Percentiles rank a stretch among this genome's conserved stretches.
Evolutionary conservation across 1,284 basidiomycete species (phyloP).

Genomic region (Tremellales sp.): DNA sequence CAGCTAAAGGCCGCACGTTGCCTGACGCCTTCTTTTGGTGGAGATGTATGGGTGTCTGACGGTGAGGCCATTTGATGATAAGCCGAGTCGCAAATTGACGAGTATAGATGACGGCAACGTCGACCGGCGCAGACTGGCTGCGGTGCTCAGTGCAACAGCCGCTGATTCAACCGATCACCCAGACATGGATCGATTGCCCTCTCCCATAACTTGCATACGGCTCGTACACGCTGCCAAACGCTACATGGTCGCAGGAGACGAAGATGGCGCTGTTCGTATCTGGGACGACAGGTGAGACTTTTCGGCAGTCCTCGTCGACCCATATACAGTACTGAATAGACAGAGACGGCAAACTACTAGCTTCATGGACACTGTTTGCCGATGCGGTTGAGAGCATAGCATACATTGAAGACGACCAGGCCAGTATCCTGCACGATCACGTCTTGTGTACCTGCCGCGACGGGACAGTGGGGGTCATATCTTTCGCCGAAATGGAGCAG

Average conservation of each 20-base stretch:
- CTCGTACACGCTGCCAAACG: constrained; percentile 8
- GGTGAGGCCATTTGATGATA: too few species aligned
- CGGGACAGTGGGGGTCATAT: constrained; percentile 75
- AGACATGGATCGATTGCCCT: constrained; percentile 30
- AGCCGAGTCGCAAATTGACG: too few species aligned
- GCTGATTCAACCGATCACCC: too few species aligned
- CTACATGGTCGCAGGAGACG: constrained; percentile 40
- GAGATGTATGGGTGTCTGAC: too few species aligned
- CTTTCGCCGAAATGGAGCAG: constrained; percentile 72
- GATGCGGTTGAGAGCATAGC: constrained; percentile 47
- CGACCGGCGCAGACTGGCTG: too few species aligned
- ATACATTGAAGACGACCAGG: constrained; percentile 28
- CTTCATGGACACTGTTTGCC: constrained; percentile 45
- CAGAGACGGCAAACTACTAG: constrained; percentile 14
- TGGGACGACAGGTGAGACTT: constrained; percentile 38
- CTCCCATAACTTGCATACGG: constrained; percentile 27
- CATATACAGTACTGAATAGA: neutral
- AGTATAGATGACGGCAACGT: too few species aligned
- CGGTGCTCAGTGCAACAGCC: too few species aligned
- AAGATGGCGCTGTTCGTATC: constrained; percentile 41
- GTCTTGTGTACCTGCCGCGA: constrained; percentile 69
- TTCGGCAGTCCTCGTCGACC: too few species aligned
- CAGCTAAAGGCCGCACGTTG: too few species aligned
- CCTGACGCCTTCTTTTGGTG: too few species aligned
- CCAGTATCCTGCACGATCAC: constrained; percentile 63